Base-by-base conservation (phyloP, 371 early-diverging fungal genomes). In the Zychaea mexicana region DNA sequence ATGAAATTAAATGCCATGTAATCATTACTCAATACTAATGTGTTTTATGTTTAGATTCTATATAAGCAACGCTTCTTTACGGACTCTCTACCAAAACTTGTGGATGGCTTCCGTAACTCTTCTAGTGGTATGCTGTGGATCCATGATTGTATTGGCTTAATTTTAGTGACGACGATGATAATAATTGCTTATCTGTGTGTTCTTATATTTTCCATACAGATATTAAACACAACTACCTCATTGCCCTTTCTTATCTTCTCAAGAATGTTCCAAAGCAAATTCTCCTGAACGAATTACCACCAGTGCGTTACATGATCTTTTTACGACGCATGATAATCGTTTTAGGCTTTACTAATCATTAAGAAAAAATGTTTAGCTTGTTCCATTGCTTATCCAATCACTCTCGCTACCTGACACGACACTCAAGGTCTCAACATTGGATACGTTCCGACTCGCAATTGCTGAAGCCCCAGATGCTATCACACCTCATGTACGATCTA, bases 51-150 rank as follows among this genome's bases (percentile, higher is more conserved):
- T 22, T 78, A 90, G 88, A 76, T 92, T 28, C 71, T 96, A 21
- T 89, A 89, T 70, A 90, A 90, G 70, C 96, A 96, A 69, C 78
- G 91, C 17, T 88, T 95, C 68, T 96, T 94, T 72, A 84, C 85
- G 36, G 76, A 79, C 32, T 84, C 86, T 42, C 73, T 92, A 22
- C 95, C 97, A 9, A 79, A 79, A 28, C 71, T 97, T 15, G 83
- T 91, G 1, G 54, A 79, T 2, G 86, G 89, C 0, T 94, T 94
- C 67, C 77, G 82, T 3, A 52, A 52, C 10, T 68, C 88, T 0
- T 28, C 57, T 1, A 66, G 76, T 26, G 82, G 80, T 81, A 74
- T 28, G 31, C 12, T 15, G 5, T 2, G 8, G 13, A 17, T 42
- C 7, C 15, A 17, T 42, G 4, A 17, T 22, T 21, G 17, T 6